Percentiles rank a stretch among this genome's conserved stretches.
Conservation (phyloP, 805 yeast species). For the Candida boidinii region DNA sequence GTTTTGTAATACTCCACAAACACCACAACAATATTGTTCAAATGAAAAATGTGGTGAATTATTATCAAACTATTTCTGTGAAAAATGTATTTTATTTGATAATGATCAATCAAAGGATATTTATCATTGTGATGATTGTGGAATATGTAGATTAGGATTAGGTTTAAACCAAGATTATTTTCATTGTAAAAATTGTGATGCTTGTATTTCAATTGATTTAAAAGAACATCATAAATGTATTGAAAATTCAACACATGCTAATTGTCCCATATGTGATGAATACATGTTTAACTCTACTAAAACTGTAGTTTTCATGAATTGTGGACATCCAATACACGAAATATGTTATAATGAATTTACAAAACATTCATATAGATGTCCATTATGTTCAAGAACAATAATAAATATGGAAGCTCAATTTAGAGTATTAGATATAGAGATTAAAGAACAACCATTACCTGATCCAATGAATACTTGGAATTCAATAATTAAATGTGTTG, state of each 20-base stretch:
- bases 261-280: slow-evolving; percentile 91
- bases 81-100: slow-evolving; percentile 73
- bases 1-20: slow-evolving; percentile 69
- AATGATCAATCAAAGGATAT: slow-evolving; percentile 71
- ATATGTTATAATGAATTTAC: slow-evolving; percentile 73
- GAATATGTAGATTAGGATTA: slow-evolving; percentile 83
- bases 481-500: slow-evolving; percentile 72
- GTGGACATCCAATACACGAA: slow-evolving; percentile 94
- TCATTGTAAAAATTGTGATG: slow-evolving; percentile 86
- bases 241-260: slow-evolving; percentile 79
- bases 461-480: slow-evolving; percentile 71
- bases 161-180: slow-evolving; percentile 86
- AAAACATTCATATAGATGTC: slow-evolving; percentile 84
- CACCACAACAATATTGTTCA: slow-evolving; percentile 60
- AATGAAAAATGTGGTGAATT: slow-evolving; percentile 51
- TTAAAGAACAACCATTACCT: slow-evolving; percentile 67
- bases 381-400: slow-evolving; percentile 78
- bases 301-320: slow-evolving; percentile 84
- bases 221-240: slow-evolving; percentile 75
- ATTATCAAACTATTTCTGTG: slow-evolving; percentile 73
- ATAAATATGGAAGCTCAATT: slow-evolving; percentile 85
- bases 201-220: slow-evolving; percentile 76
- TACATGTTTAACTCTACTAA: slow-evolving; percentile 76
- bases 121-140: slow-evolving; percentile 89
- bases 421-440: slow-evolving; percentile 78